Evolutionary conservation across 2,329 filamentous ascomycete genomes (phyloP).

Genomic region (Monosporascus sp.): DNA sequence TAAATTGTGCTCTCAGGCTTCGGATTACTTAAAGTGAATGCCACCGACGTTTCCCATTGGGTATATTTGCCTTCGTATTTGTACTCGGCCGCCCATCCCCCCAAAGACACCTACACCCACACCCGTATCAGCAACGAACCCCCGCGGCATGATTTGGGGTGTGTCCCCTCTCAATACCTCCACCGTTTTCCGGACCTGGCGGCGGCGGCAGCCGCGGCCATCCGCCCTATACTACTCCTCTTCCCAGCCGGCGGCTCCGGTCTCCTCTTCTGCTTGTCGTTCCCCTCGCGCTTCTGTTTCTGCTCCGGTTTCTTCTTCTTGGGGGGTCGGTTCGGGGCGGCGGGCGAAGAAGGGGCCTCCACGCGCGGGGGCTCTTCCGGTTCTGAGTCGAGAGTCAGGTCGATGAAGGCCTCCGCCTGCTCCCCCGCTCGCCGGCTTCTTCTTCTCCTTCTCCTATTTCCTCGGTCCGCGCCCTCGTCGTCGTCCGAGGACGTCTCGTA

Average conservation of each 20-base stretch:
- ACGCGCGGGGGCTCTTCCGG: not conserved
- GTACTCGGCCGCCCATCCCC: no score
- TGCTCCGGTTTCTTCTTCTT: not conserved
- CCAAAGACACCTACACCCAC: no score
- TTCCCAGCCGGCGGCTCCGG: not conserved
- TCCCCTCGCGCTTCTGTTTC: not conserved
- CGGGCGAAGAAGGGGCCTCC: no score
- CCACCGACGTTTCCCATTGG: no score
- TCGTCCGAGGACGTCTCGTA: not conserved
- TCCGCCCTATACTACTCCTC: not conserved
- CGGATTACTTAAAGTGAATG: no score
- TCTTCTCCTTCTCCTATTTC: no score
- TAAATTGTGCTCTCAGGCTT: no score
- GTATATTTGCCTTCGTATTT: no score
- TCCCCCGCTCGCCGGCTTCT: no score
- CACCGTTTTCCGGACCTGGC: not conserved
- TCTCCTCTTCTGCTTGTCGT: not conserved
- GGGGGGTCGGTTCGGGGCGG: not conserved
- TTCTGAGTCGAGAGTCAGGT: not conserved
- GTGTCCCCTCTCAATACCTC: not conserved
- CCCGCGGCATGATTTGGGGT: no score
- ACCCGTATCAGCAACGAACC: no score
- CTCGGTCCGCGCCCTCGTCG: no score
- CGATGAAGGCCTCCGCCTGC: not conserved
- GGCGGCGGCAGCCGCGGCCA: not conserved